phyloP scores from a whole-genome alignment of 768 basidiomycete genomes.

The Boletus coccyginus region DNA sequence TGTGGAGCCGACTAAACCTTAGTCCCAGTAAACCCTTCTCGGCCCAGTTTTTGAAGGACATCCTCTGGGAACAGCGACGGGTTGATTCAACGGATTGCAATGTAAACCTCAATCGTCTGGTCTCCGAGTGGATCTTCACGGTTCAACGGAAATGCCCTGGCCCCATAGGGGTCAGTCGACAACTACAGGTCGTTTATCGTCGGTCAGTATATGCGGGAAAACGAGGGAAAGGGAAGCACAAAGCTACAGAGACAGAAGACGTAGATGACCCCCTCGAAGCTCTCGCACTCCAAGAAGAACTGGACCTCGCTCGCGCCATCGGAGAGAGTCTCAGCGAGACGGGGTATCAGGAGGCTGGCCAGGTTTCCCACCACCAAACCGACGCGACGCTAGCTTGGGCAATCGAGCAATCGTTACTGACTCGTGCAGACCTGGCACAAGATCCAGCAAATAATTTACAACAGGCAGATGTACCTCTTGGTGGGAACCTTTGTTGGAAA shows the following conservation, averaged over 20 bases:
- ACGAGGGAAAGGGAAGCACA: not conserved
- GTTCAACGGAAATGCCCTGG: conserved; percentile 20
- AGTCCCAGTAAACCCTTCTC: conserved; percentile 49
- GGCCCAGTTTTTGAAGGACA: conserved; percentile 40
- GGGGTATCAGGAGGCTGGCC: conserved; percentile 1
- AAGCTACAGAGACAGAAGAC: conserved; percentile 1
- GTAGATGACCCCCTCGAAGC: conserved; percentile 13
- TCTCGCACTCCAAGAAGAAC: conserved; percentile 35
- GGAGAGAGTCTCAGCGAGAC: conserved; percentile 41
- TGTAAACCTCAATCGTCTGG: conserved; percentile 33
- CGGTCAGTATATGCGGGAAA: conserved; percentile 8
- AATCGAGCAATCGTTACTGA: conserved; percentile 27
- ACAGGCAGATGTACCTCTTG: not conserved
- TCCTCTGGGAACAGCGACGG: conserved; percentile 18
- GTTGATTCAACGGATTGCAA: conserved; percentile 15
- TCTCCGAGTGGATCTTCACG: conserved; percentile 30
- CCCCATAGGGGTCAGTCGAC: conserved; percentile 32
- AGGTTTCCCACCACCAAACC: conserved; percentile 5
- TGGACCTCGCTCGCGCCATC: conserved; percentile 45
- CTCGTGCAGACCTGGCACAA: conserved; percentile 8
- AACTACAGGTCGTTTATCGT: conserved; percentile 43
- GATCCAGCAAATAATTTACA: not conserved
- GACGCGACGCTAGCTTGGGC: conserved; percentile 30
- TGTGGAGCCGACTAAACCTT: conserved; percentile 52
- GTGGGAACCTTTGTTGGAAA: conserved; percentile 7